phyloP scores from a whole-genome alignment of 768 basidiomycete species.

The Russula griseocarnosa region DNA sequence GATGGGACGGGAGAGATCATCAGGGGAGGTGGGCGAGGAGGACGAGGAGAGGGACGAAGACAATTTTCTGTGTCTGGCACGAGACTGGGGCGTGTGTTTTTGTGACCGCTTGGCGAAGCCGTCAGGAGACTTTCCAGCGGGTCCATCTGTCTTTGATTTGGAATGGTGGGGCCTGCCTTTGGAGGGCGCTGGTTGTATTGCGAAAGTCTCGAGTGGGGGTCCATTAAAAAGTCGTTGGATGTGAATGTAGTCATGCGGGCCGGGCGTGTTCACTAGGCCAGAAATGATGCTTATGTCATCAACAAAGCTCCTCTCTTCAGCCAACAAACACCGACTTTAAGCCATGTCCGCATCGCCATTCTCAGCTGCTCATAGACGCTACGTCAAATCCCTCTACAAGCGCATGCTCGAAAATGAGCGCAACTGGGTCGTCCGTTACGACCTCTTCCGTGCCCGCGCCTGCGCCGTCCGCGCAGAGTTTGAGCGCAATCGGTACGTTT shows the following conservation, averaged over 20 bases:
- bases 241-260: not conserved
- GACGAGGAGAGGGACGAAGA: constrained; percentile 20
- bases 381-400: constrained; percentile 90
- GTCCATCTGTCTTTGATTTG: constrained; percentile 46
- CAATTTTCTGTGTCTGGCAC: not conserved
- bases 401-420: no score
- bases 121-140: constrained; percentile 38
- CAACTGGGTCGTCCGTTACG: constrained; percentile 86
- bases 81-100: no score
- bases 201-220: constrained; percentile 69
- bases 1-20: constrained; percentile 51
- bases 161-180: constrained; percentile 57
- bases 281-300: not conserved
- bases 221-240: constrained; percentile 44
- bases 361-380: constrained; percentile 68
- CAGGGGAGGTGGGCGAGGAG: constrained; percentile 12
- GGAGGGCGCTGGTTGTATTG: constrained; percentile 73
- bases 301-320: no score
- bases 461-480: constrained; percentile 88
- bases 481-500: constrained; percentile 78
- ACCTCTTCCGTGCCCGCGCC: constrained; percentile 82
- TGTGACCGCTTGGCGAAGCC: constrained; percentile 44
- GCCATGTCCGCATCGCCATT: constrained; percentile 59
- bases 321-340: constrained; percentile 11
- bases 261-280: no score